phyloP scores from a whole-genome alignment of 306 rosid species.

The Vicia faba region DNA sequence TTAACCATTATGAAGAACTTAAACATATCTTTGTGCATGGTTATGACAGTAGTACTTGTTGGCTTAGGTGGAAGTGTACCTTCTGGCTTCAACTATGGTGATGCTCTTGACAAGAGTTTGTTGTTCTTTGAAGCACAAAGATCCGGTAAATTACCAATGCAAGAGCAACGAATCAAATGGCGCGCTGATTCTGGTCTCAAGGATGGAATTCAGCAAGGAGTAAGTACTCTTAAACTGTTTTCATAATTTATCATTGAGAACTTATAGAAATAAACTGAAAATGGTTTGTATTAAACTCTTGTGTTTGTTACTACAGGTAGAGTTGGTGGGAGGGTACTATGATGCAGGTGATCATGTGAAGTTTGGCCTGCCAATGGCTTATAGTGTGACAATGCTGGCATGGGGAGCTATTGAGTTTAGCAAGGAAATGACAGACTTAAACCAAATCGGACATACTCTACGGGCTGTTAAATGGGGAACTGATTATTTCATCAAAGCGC shows the following conservation, averaged over 20 bases:
- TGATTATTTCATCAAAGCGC: constrained; percentile 83
- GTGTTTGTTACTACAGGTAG: constrained; percentile 50
- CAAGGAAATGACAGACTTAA: constrained; percentile 57
- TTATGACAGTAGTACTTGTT: constrained; percentile 37
- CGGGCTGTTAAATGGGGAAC: constrained; percentile 89
- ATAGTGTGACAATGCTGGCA: constrained; percentile 71
- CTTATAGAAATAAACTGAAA: background rate
- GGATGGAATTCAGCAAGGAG: constrained; percentile 82
- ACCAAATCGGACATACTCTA: constrained; percentile 63
- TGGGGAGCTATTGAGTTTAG: constrained; percentile 82
- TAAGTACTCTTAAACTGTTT: constrained; percentile 31
- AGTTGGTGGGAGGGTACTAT: constrained; percentile 90
- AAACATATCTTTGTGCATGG: constrained; percentile 34
- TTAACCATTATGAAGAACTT: constrained; percentile 45
- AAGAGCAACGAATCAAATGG: constrained; percentile 63
- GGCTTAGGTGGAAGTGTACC: constrained; percentile 31
- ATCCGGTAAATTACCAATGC: constrained; percentile 66
- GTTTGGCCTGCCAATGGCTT: constrained; percentile 92
- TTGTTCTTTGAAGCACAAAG: constrained; percentile 83
- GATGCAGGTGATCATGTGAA: constrained; percentile 97
- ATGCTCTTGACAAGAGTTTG: constrained; percentile 74
- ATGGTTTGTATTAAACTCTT: background rate
- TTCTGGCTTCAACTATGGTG: constrained; percentile 54
- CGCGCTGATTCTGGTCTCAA: constrained; percentile 76
- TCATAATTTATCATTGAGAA: background rate